Conservation (phyloP, 306 rosid genomes). For the Arachis hypogaea region DNA sequence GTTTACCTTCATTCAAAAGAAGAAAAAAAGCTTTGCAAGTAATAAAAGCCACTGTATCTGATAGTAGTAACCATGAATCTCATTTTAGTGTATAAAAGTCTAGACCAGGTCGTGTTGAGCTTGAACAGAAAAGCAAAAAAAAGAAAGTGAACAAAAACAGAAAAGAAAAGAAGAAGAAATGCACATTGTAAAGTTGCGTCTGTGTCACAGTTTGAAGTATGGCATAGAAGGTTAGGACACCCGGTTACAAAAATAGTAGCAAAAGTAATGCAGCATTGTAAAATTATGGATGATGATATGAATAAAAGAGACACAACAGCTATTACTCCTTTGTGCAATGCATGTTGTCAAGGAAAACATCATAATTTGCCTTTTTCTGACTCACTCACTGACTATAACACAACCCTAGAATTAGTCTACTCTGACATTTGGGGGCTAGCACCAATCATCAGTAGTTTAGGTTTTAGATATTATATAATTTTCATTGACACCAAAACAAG, state of each 20-base stretch:
- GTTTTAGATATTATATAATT: not conserved
- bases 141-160: too few species aligned
- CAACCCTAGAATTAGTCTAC: not conserved
- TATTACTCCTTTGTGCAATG: not conserved
- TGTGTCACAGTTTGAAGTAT: not conserved
- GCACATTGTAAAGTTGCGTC: too few species aligned
- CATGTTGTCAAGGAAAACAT: not conserved
- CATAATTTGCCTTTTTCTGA: not conserved
- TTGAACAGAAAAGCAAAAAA: too few species aligned
- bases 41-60: too few species aligned
- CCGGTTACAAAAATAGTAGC: not conserved
- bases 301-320: not conserved
- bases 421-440: not conserved
- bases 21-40: too few species aligned
- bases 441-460: too few species aligned
- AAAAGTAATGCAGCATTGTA: not conserved
- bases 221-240: not conserved
- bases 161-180: too few species aligned
- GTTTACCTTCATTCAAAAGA: too few species aligned
- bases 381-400: not conserved
- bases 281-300: not conserved
- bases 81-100: too few species aligned
- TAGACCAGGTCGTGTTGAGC: too few species aligned
- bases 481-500: not conserved
- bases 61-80: too few species aligned